Conservation (phyloP, 2,329 filamentous ascomycete genomes). For the Cordyceps militaris region DNA sequence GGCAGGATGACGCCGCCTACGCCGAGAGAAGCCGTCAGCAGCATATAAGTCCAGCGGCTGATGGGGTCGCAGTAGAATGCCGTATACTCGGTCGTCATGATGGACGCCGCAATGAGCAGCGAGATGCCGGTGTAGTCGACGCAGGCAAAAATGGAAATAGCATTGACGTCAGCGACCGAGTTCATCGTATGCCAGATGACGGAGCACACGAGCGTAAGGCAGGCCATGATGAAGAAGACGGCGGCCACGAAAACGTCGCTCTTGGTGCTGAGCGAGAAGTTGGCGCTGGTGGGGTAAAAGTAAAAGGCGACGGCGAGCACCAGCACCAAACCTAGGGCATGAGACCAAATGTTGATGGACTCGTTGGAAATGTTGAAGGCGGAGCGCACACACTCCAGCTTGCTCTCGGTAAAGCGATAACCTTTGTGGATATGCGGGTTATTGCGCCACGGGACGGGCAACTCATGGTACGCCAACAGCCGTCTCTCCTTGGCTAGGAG, state of each 20-base stretch:
- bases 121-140: slow-evolving; percentile 98
- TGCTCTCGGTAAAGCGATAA: slow-evolving; percentile 90
- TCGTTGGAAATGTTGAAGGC: slow-evolving; percentile 86
- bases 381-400: slow-evolving; percentile 79
- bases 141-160: slow-evolving; percentile 93
- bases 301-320: slow-evolving; percentile 88
- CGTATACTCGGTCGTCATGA: slow-evolving; percentile 97
- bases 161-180: slow-evolving; percentile 79
- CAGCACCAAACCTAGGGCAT: slow-evolving; percentile 79
- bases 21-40: slow-evolving; percentile 71
- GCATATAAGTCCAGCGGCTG: slow-evolving; percentile 81
- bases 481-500: slow-evolving; percentile 68
- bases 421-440: slow-evolving; percentile 89
- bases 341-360: slow-evolving; percentile 96
- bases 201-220: slow-evolving; percentile 90
- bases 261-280: slow-evolving; percentile 81
- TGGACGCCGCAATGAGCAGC: slow-evolving; percentile 86
- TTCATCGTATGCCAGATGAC: slow-evolving; percentile 99
- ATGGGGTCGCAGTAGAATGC: slow-evolving; percentile 96
- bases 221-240: slow-evolving; percentile 92
- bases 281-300: slow-evolving; percentile 83
- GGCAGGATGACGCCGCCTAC: slow-evolving; percentile 84
- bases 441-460: slow-evolving; percentile 86
- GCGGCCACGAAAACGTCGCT: slow-evolving; percentile 86
- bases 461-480: slow-evolving; percentile 79